Base-by-base conservation (phyloP, 148 eudicot species). In the Cornus suecica region DNA sequence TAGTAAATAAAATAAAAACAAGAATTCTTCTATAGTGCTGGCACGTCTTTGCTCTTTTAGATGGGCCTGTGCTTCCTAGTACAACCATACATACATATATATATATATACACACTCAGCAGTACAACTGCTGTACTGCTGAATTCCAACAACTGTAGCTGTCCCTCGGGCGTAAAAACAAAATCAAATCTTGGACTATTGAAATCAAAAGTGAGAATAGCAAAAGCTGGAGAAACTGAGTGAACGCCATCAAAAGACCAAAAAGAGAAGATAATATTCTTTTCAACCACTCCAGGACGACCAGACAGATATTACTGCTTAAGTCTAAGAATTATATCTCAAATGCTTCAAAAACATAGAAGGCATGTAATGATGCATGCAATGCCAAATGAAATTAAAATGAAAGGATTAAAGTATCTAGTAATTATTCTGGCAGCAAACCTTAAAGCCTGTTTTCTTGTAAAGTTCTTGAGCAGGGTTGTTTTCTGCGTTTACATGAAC, bases 401-500 rank as follows among this genome's bases (percentile, higher is more conserved):
- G 5, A 65, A 25, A 27, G 10, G 2, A 26, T 5, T 15, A 15
- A 27, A 60, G 10, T 31, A 16, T 16, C 20, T 6, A 70, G 45
- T 37, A 45, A 77, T 30, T 51, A 20, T 29, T 41, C 29, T 51
- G 51, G n/a, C 37, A 18, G 51, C 82, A 73, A 71, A 92, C 94
- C 92, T 92, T 76, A 75, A 92, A 92, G 64, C 92, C 92, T 41
- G 80, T 51, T 84, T 87, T 92, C 72, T 71, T 61, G 85, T 92
- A 92, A 76, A 92, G 84, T 54, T 86, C 87, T 80, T 86, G 92
- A 56, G 90, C 94, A 77, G 87, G 87, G 71, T 84, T 83, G 87
- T 92, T 92, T 77, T 87, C 92, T 73, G 90, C 78, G 76, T 85
- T 90, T 79, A 88, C 94, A 82, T 92, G 97, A 76, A 92, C 94